These are phyloP conservation scores for Zygosaccharomyces pseudobailii DNA, from an alignment of 1,139 yeast genomes.

Conservation along the genomic window DNA sequence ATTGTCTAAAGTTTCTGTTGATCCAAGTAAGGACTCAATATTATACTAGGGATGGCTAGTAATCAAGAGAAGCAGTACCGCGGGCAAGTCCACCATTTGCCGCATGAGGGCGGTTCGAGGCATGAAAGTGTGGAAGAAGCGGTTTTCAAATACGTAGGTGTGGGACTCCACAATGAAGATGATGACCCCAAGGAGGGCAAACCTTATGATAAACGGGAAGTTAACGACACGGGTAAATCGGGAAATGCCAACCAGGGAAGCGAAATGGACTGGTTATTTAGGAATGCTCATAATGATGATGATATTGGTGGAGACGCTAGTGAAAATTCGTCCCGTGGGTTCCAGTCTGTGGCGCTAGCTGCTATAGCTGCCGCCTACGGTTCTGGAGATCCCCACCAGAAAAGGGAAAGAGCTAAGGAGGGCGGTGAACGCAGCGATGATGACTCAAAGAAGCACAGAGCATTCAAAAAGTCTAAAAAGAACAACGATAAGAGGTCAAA, in stretches of 20 bases:
- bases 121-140: slow-evolving; percentile 48
- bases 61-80: slow-evolving; percentile 12
- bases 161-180: slow-evolving; percentile 42
- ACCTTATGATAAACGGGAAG: slow-evolving; percentile 23
- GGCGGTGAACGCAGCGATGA: slow-evolving; percentile 10
- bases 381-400: slow-evolving; percentile 15
- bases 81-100: slow-evolving; percentile 9
- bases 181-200: slow-evolving; percentile 24
- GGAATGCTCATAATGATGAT: slow-evolving; percentile 28
- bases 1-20: not conserved
- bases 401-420: slow-evolving; percentile 17
- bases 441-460: slow-evolving; percentile 14
- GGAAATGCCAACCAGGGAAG: slow-evolving; percentile 12
- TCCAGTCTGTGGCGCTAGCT: slow-evolving; percentile 29
- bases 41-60: slow-evolving; percentile 5
- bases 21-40: not conserved
- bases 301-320: slow-evolving; percentile 10
- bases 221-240: slow-evolving; percentile 10
- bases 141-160: slow-evolving; percentile 65
- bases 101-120: slow-evolving; percentile 13
- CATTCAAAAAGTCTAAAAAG: slow-evolving; percentile 10
- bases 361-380: slow-evolving; percentile 33
- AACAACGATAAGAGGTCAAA: slow-evolving; percentile 20
- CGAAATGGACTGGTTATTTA: slow-evolving; percentile 36
- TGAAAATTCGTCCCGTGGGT: slow-evolving; percentile 11